A percentile compares a stretch with the other conserved stretches of the same genome.
Conservation (phyloP, 352 stramenopile genomes). For the Phytophthora foliorum region DNA sequence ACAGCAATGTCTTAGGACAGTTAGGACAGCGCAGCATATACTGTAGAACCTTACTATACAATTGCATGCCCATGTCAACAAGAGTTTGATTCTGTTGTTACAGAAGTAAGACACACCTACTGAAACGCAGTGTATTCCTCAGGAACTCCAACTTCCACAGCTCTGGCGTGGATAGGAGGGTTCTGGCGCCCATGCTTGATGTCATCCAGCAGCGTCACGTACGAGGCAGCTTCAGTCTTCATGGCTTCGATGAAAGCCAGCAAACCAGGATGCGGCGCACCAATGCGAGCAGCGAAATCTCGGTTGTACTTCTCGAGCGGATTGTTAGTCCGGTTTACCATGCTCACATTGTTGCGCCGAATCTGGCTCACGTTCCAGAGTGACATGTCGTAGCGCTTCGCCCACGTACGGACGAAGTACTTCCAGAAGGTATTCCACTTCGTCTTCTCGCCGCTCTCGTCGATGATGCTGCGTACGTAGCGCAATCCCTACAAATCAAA, state of each 20-base stretch:
- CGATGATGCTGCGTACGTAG: background rate
- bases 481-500: background rate
- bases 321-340: slow-evolving; percentile 4
- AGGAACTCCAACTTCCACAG: too few species aligned
- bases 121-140: too few species aligned
- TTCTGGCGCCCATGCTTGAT: background rate
- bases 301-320: slow-evolving; percentile 8
- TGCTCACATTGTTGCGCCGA: background rate
- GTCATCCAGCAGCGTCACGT: background rate
- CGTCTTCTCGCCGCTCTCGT: background rate
- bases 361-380: slow-evolving; percentile 6
- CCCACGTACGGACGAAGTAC: slow-evolving; percentile 5
- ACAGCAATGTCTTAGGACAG: too few species aligned
- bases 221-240: background rate
- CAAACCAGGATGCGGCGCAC: background rate
- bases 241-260: background rate
- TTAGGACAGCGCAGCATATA: too few species aligned
- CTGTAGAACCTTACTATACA: too few species aligned
- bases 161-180: background rate
- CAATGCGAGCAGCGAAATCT: background rate
- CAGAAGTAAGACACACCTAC: too few species aligned
- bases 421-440: slow-evolving; percentile 15
- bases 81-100: too few species aligned
- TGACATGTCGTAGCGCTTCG: background rate
- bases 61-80: too few species aligned